phyloP scores from a whole-genome alignment of 208 protist genomes.

The Crithidia bombi region DNA sequence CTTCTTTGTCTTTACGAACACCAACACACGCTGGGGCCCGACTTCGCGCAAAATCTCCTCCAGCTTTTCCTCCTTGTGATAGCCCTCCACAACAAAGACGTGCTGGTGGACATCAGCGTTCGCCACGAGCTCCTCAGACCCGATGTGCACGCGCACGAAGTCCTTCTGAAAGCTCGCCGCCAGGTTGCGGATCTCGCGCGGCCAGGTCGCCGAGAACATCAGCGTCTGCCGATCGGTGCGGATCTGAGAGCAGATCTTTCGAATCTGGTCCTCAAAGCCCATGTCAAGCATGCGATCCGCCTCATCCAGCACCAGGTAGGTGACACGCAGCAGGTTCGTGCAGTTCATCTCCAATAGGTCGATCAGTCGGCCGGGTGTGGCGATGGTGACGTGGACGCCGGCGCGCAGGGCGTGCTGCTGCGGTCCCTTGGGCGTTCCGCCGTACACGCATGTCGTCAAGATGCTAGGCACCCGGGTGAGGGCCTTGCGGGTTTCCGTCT shows the following conservation, averaged over 20 bases:
- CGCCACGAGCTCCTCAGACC: constrained; percentile 86
- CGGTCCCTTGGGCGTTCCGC: constrained; percentile 76
- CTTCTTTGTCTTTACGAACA: constrained; percentile 93
- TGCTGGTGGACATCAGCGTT: constrained; percentile 87
- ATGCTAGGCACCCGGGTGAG: constrained; percentile 68
- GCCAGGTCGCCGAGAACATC: constrained; percentile 98
- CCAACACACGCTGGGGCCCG: constrained; percentile 76
- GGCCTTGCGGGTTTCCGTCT: constrained; percentile 84
- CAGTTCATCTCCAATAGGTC: constrained; percentile 93
- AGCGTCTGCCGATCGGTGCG: constrained; percentile 97
- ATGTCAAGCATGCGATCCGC: constrained; percentile 99
- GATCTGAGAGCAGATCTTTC: constrained; percentile 94
- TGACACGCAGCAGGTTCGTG: constrained; percentile 96
- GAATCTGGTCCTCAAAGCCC: constrained; percentile 98
- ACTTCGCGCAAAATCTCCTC: constrained; percentile 71
- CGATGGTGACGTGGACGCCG: constrained; percentile 90
- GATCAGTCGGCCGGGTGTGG: constrained; percentile 97
- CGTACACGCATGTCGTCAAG: constrained; percentile 81
- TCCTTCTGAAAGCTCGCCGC: constrained; percentile 90
- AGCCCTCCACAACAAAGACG: constrained; percentile 67
- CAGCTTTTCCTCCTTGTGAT: constrained; percentile 82
- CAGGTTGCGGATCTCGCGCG: constrained; percentile 82
- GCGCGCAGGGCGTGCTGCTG: constrained; percentile 77
- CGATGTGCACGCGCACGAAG: constrained; percentile 93
- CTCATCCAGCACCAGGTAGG: constrained; percentile 98